Base-by-base conservation (phyloP, 2,329 filamentous ascomycete species). In the Penicillium oxalicum region DNA sequence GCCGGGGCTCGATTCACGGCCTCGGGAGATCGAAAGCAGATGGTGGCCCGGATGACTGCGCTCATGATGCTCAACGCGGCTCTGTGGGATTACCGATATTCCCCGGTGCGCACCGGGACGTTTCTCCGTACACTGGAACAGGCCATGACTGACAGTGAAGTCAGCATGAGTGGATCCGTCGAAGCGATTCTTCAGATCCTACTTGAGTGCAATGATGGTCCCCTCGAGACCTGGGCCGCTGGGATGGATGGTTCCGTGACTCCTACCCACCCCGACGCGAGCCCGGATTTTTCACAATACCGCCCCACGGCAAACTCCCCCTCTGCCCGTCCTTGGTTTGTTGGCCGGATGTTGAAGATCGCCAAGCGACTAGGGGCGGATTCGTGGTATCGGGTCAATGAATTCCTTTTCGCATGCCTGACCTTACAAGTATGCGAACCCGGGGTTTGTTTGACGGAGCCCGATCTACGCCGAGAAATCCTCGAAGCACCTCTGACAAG, bases 151-250 rank as follows among this genome's bases (percentile, higher is more conserved):
- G 56, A 66, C 37, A 70, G 64, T 45, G 67, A 70, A 48, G 61
- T 71, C 13, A 61, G 64, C 44, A 59, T 64, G 50, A 68, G 63
- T 37, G 61, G 63, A n/a, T 70, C 68, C 1, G 59, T 69, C 2
- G 68, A 72, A 46, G 66, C 69, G 4, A 55, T 70, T 2, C 55
- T 71, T 8, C 69, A 71, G 49, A 70, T 70, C 11, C 56, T 72
- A 24, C 56, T 72, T 0, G 59, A 61, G 45, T 69, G 62, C 44
- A 65, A 69, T 9, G 63, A 69, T 51, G 58, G 62, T 12, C 41
- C 35, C 18, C 2, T 28, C 2, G 25, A 47, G 8, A n/a, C 50
- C 18, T 50, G 48, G 46, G 11, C 39, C 1, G n/a, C 11, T n/a
- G n/a, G 13, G 24, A n/a, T 13, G 4, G 38, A 47, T 4, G 39